phyloP scores from a whole-genome alignment of 805 yeast species.

The Candida saitoana region DNA sequence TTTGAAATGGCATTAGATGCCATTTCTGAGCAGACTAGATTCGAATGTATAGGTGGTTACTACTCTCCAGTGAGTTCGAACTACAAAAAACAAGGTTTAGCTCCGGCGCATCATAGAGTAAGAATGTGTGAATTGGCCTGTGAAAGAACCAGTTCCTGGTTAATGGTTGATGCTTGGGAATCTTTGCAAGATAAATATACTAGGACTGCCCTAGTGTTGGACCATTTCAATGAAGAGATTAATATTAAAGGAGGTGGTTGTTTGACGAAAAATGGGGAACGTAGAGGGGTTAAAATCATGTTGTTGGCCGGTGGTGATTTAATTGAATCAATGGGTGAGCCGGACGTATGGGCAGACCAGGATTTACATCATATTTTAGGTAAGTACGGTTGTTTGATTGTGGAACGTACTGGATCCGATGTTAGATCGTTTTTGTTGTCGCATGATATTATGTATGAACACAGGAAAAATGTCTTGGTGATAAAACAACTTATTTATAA shows the following conservation, averaged over 20 bases:
- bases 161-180: slow-evolving; percentile 99
- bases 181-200: slow-evolving; percentile 86
- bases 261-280: slow-evolving; percentile 50
- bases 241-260: slow-evolving; percentile 89
- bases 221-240: slow-evolving; percentile 93
- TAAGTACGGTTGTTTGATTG: slow-evolving; percentile 91
- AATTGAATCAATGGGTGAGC: slow-evolving; percentile 99
- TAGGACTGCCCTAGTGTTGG: slow-evolving; percentile 91
- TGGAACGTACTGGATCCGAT: slow-evolving; percentile 95
- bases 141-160: slow-evolving; percentile 93
- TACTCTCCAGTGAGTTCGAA: slow-evolving; percentile 93
- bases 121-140: slow-evolving; percentile 98
- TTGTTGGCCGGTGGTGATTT: slow-evolving; percentile 95
- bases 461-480: slow-evolving; percentile 85
- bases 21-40: slow-evolving; percentile 83
- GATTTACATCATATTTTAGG: slow-evolving; percentile 95
- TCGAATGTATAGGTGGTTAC: slow-evolving; percentile 95
- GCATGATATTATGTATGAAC: slow-evolving; percentile 97
- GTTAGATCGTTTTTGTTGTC: slow-evolving; percentile 87
- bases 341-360: slow-evolving; percentile 97
- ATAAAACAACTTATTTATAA: slow-evolving; percentile 95
- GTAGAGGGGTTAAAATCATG: slow-evolving; percentile 89
- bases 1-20: slow-evolving; percentile 98
- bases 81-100: slow-evolving; percentile 89
- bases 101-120: slow-evolving; percentile 84